Percentiles rank a stretch among this genome's conserved stretches.
phyloP scores from a whole-genome alignment of 129 eudicot genomes.

The Arctium lappa region DNA sequence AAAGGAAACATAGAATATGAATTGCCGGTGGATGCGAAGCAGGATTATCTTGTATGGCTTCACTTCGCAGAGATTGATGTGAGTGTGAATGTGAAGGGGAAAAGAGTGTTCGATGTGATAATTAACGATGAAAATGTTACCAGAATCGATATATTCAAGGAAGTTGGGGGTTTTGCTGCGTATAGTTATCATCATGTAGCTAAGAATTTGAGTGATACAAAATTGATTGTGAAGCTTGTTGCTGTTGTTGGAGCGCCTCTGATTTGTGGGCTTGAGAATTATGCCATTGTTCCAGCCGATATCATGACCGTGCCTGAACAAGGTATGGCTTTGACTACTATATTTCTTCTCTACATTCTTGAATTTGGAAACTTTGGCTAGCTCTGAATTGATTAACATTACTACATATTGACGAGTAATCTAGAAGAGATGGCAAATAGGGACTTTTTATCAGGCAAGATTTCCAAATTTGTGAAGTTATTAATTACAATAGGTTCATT shows the following conservation, averaged over 20 bases:
- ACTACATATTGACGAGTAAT: background rate
- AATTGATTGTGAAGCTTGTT: conserved; percentile 62
- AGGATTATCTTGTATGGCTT: conserved; percentile 85
- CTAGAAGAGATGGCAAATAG: background rate
- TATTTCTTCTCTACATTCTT: background rate
- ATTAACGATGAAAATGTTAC: conserved; percentile 75
- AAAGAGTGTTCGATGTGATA: conserved; percentile 77
- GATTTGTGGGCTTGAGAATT: conserved; percentile 86
- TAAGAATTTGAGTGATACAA: conserved; percentile 65
- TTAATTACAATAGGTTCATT: background rate
- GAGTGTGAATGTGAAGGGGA: conserved; percentile 68
- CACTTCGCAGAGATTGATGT: conserved; percentile 94
- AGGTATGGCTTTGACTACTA: conserved; percentile 41
- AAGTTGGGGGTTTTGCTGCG: conserved; percentile 85
- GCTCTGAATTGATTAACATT: background rate
- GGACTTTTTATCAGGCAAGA: background rate
- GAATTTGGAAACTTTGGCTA: conserved; percentile 4
- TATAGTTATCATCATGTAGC: conserved; percentile 64
- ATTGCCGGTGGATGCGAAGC: conserved; percentile 81
- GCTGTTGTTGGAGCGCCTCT: conserved; percentile 72
- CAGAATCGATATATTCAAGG: conserved; percentile 67
- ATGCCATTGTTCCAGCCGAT: conserved; percentile 91
- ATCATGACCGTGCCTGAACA: conserved; percentile 76
- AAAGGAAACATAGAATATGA: conserved; percentile 58
- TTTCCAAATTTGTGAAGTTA: background rate